Percentiles rank a stretch among this genome's conserved stretches.
phyloP scores from a whole-genome alignment of 257 asterid species.

The Haberlea rhodopensis region DNA sequence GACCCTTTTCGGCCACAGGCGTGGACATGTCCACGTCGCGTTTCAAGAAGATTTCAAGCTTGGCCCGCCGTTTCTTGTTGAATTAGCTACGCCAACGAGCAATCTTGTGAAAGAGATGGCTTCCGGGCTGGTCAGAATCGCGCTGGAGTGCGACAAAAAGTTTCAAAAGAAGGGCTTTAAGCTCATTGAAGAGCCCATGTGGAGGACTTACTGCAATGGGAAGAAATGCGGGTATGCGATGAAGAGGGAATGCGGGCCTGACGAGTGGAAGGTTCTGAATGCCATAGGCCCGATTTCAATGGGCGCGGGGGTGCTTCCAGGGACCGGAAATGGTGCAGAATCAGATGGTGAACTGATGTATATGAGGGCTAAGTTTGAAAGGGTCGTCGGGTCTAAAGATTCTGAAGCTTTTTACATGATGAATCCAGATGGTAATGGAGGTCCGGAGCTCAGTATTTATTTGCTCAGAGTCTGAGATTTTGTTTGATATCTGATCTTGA shows the following conservation, averaged over 20 bases:
- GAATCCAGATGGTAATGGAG: conserved; percentile 92
- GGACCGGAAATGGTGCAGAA: conserved; percentile 34
- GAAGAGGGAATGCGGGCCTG: conserved; percentile 75
- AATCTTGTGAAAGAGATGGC: conserved; percentile 84
- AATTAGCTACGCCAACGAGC: conserved; percentile 73
- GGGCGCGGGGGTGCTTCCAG: conserved; percentile 98
- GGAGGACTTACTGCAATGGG: conserved; percentile 93
- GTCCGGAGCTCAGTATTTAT: conserved; percentile 91
- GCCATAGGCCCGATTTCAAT: conserved; percentile 78
- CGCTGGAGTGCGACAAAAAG: conserved; percentile 71
- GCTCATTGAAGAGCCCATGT: conserved; percentile 61
- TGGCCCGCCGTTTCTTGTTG: conserved; percentile 62
- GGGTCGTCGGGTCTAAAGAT: conserved; percentile 90
- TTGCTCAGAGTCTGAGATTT: conserved; percentile 61
- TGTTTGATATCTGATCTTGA: background rate
- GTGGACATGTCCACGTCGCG: conserved; percentile 78
- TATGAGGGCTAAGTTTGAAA: conserved; percentile 90
- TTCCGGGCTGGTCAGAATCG: conserved; percentile 75
- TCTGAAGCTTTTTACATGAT: conserved; percentile 97
- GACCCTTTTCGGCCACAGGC: conserved; percentile 77
- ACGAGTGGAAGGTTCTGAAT: conserved; percentile 77
- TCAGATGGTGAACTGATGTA: conserved; percentile 80
- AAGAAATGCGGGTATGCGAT: conserved; percentile 81
- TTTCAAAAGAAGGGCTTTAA: conserved; percentile 41
- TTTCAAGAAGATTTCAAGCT: conserved; percentile 67